Evolutionary conservation across 257 asterid genomes (phyloP).

Genomic region (Scutellaria galericulata): DNA sequence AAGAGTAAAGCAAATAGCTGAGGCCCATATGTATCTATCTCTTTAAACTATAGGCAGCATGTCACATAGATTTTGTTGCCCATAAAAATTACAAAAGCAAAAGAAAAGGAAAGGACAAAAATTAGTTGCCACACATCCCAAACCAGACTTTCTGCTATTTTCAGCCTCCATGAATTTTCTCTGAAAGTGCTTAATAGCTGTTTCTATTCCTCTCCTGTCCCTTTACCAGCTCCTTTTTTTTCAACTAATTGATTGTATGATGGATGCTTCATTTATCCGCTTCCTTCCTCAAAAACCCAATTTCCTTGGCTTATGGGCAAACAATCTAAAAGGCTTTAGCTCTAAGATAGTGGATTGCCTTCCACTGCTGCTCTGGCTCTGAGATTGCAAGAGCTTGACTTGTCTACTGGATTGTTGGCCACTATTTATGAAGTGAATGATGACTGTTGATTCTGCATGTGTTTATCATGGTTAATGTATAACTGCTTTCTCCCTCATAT

Average conservation of each 20-base stretch:
- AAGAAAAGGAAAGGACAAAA: not conserved
- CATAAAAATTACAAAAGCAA: not conserved
- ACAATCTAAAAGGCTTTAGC: not conserved
- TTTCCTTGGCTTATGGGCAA: not conserved
- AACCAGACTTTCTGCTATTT: not conserved
- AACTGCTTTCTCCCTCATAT: not conserved
- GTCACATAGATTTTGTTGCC: not conserved
- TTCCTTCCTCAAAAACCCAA: not conserved
- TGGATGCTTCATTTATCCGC: not conserved
- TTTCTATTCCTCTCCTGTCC: not conserved
- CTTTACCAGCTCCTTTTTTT: not conserved
- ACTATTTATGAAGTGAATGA: not conserved
- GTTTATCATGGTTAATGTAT: conserved; percentile 10
- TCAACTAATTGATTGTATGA: not conserved
- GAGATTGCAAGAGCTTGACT: not conserved
- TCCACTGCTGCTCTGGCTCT: not conserved
- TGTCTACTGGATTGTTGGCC: not conserved
- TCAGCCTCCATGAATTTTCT: conserved; percentile 3
- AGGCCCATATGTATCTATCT: not conserved
- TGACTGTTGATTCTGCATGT: conserved; percentile 16
- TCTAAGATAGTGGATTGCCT: not conserved
- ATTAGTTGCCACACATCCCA: not conserved
- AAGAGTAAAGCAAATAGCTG: not conserved
- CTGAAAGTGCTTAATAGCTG: not conserved
- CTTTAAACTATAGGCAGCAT: not conserved